Conservation (phyloP, 352 stramenopile genomes). For the Phytophthora rubi region DNA sequence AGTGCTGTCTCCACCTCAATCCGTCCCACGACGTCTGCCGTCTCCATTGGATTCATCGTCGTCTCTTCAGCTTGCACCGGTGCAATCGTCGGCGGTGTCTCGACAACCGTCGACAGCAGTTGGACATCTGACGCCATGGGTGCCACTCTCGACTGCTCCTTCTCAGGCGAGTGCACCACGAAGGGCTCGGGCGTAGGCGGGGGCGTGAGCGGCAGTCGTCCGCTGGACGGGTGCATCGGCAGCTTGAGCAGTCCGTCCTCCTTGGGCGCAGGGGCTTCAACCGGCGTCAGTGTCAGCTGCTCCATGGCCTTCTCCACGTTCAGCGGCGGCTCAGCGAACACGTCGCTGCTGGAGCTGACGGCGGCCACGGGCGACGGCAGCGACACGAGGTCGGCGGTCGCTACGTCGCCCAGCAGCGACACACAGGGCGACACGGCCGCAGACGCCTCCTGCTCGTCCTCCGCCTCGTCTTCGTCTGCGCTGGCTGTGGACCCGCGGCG, state of each 20-base stretch:
- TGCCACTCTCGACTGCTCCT: constrained; percentile 26
- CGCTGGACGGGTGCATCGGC: constrained; percentile 29
- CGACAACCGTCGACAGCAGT: constrained; percentile 9
- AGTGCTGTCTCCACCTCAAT: background rate
- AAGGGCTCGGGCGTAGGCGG: constrained; percentile 28
- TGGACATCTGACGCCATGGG: constrained; percentile 13
- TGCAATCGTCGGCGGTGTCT: background rate
- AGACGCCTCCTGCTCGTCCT: constrained; percentile 4
- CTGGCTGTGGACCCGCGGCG: constrained; percentile 1
- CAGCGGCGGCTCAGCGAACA: constrained; percentile 12
- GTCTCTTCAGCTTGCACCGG: background rate
- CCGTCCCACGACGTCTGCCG: background rate
- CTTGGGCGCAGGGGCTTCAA: background rate
- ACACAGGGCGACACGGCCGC: constrained; percentile 1
- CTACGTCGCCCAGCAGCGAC: constrained; percentile 8
- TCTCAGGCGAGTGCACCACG: constrained; percentile 35
- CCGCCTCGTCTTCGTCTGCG: constrained; percentile 5
- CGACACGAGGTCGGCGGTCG: constrained; percentile 43
- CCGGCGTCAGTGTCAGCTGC: constrained; percentile 16
- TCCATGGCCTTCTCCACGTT: constrained; percentile 25
- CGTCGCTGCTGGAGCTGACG: constrained; percentile 24
- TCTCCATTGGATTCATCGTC: background rate
- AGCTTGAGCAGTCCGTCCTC: constrained; percentile 30
- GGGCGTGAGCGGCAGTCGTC: constrained; percentile 31
- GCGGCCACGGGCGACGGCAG: constrained; percentile 49